Evolutionary conservation across 139 green algal genomes (phyloP), one percentile per base, ranked within the genome.

Genomic region (Coccomyxa sp.): DNA sequence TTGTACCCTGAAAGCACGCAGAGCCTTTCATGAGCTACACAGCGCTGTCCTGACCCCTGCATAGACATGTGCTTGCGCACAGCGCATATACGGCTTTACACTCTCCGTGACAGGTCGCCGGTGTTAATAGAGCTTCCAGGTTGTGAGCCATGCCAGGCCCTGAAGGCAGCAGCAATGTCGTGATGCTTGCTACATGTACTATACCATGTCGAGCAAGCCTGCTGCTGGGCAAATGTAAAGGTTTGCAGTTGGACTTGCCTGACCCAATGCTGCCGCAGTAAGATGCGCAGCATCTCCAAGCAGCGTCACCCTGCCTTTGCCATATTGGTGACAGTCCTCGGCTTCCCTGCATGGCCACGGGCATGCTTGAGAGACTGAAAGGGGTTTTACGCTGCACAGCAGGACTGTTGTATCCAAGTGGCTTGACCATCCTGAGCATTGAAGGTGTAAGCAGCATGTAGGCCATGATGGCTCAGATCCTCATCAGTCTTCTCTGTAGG

Each of bases 271-370:
- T 9, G 69, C 69, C 10, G 69, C 69, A 10, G 69, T 74, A 10
- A 74, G 69, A 34, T 74, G 69, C 14, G 69, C 69, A 34, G 69
- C 69, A 8, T 74, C 69, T 31, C 69, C 69, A 31, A 74, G 69
- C 33, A 74, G 69, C 34, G 34, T 74, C 33, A 74, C 33, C 33
- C 69, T 31, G 24, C 69, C 69, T 9, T 10, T 2, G 33, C 69
- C 69, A 2, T 41, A 74, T 8, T 27, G 18, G 33, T 74, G 33
- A 34, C 69, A 74, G 34, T 41, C 34, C 33, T 8, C 18, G 14
- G 69, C 33, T 34, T 74, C 69, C 14, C 69, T n/a, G n/a, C n/a
- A n/a, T n/a, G n/a, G n/a, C n/a, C n/a, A n/a, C n/a, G n/a, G n/a
- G n/a, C n/a, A n/a, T n/a, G n/a, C n/a, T n/a, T n/a, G n/a, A n/a